Conservation (phyloP, 305 asterid species). For the Solanum hybrid region DNA sequence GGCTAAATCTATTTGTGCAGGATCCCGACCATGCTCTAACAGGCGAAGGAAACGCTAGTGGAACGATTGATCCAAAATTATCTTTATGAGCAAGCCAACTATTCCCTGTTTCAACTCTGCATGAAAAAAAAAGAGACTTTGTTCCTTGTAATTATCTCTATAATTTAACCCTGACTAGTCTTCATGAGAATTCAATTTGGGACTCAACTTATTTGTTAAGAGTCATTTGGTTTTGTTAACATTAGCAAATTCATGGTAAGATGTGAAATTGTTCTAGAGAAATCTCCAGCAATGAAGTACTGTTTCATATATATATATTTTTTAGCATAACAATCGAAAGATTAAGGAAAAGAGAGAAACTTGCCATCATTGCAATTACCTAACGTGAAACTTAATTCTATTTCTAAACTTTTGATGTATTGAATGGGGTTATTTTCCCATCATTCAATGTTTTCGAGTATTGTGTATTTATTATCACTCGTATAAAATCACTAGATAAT, state of each 20-base stretch:
- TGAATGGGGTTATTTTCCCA: background rate
- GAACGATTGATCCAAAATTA: conserved; percentile 63
- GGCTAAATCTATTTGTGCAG: conserved; percentile 25
- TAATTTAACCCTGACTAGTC: background rate
- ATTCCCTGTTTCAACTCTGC: background rate
- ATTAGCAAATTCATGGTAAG: background rate
- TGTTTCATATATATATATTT: background rate
- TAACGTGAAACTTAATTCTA: background rate
- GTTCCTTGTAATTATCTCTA: background rate
- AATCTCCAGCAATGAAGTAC: background rate
- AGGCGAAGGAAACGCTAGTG: conserved; percentile 81
- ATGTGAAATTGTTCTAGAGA: background rate
- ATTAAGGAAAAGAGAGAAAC: background rate
- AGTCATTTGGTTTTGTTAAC: background rate
- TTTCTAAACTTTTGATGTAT: background rate
- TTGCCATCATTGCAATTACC: background rate
- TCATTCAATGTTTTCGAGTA: background rate
- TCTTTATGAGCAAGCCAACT: conserved; percentile 24
- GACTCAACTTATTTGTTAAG: background rate
- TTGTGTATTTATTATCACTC: background rate
- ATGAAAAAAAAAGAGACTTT: background rate
- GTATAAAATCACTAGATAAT: background rate
- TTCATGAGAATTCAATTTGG: background rate
- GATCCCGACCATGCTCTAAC: conserved; percentile 72
- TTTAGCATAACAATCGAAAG: background rate